Evolutionary conservation across 2,329 filamentous ascomycete genomes (phyloP), one percentile per base, ranked within the genome.

Genomic region (Verticillium longisporum): DNA sequence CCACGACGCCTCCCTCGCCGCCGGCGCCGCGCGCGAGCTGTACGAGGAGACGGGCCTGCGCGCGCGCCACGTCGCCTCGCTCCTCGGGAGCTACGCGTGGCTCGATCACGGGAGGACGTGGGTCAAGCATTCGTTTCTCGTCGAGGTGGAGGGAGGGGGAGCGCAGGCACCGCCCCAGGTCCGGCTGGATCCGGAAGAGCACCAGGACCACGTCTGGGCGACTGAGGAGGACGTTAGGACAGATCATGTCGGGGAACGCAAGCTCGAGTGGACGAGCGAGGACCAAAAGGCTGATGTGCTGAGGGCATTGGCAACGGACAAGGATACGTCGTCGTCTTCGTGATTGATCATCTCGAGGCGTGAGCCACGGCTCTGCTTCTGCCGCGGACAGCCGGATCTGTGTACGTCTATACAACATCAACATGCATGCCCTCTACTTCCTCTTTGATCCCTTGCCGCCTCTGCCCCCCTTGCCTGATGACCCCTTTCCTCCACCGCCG

Each of bases 31-130:
- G 15, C 75, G 81, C 15, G 80, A 83, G 63, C 68, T 83, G 15
- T 74, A 75, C 56, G 81, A 84, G 66, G 81, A 84, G 64, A 77
- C 77, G 0, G 80, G 80, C 0, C 70, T 83, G 15, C 71, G 71
- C 57, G 75, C 79, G 4, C 74, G 67, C 13, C 68, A 69, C 9
- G 70, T 83, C 45, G 66, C 75, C 4, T 73, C 76, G 15, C 69
- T 78, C 45, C 75, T 80, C 7, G 63, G 68, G 13, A 21, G n/a
- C 9, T 65, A 65, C 50, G 41, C 62, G 26, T 65, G 63, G 63
- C 45, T 55, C 14, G 63, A 62, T 4, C n/a, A 36, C 54, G 60
- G 61, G 10, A 31, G 56, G 2, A 38, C 55, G 21, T 77, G 75
- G 73, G 63, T 71, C 55, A 76, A 76, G 70, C 61, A 71, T 41